phyloP scores from a whole-genome alignment of 2,329 filamentous ascomycete genomes.

The Ophiostoma novo-ulmi region DNA sequence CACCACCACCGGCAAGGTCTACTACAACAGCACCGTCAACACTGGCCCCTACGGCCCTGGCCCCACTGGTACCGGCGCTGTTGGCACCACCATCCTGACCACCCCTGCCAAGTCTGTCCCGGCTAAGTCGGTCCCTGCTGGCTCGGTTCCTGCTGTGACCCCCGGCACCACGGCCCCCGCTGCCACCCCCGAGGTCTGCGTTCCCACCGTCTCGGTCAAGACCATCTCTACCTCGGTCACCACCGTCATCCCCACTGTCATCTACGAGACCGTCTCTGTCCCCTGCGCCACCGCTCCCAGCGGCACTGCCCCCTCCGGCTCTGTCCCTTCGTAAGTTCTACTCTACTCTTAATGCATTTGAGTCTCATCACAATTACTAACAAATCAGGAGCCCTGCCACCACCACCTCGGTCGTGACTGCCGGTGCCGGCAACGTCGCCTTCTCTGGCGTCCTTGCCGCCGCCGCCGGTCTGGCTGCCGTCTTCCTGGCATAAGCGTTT shows the following conservation, averaged over 20 bases:
- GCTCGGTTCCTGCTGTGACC: not conserved
- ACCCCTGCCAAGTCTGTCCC: constrained; percentile 33
- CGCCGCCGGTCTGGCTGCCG: constrained; percentile 49
- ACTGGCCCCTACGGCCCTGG: not conserved
- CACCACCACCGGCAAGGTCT: constrained; percentile 25
- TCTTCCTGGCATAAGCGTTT: constrained; percentile 49
- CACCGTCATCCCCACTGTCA: constrained; percentile 51
- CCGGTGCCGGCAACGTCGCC: constrained; percentile 49
- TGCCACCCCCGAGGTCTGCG: constrained; percentile 27
- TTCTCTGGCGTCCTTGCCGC: constrained; percentile 53
- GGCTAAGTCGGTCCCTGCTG: not conserved
- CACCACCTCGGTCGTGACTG: constrained; percentile 41
- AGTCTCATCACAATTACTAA: constrained; percentile 21
- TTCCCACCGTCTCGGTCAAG: constrained; percentile 41
- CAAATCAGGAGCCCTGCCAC: constrained; percentile 8
- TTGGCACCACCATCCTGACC: constrained; percentile 33
- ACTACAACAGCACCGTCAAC: constrained; percentile 27
- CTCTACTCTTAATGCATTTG: not conserved
- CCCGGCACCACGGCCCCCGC: constrained; percentile 11
- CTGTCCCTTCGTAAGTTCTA: constrained; percentile 34
- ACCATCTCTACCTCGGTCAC: constrained; percentile 53
- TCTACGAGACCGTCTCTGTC: constrained; percentile 45
- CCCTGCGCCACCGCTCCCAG: constrained; percentile 37
- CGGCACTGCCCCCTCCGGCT: constrained; percentile 30
- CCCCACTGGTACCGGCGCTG: constrained; percentile 12